Percentiles rank a stretch among this genome's conserved stretches.
Conservation (phyloP, 2,329 filamentous ascomycete species). For the Pezicula neosporulosa region DNA sequence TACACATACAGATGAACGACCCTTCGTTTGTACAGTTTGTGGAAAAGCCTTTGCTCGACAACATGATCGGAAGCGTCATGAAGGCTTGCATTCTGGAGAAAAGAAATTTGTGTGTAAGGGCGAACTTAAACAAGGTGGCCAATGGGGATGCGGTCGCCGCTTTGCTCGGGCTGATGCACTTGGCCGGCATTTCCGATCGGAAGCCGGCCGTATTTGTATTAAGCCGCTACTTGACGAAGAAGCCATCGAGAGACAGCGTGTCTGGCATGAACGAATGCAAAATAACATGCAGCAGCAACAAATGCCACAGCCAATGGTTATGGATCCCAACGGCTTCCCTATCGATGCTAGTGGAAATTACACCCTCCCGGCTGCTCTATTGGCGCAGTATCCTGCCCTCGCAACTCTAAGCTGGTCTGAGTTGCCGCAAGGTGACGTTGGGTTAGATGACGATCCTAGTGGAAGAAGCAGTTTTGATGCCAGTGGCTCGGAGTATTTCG, state of each 20-base stretch:
- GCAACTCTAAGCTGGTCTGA: constrained; percentile 84
- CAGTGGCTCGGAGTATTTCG: constrained; percentile 65
- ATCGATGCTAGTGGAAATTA: constrained; percentile 57
- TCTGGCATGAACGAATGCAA: constrained; percentile 69
- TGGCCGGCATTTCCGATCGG: constrained; percentile 90
- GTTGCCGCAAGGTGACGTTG: constrained; percentile 58
- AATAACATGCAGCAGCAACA: constrained; percentile 55
- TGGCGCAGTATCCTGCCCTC: constrained; percentile 92
- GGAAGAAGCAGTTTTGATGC: constrained; percentile 80
- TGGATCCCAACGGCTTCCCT: constrained; percentile 58
- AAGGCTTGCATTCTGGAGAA: constrained; percentile 92
- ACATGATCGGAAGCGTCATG: constrained; percentile 95
- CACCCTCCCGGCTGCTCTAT: constrained; percentile 77
- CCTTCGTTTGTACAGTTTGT: constrained; percentile 95
- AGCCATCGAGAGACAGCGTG: constrained; percentile 73
- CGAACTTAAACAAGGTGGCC: constrained; percentile 74
- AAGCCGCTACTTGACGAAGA: constrained; percentile 97
- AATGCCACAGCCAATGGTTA: constrained; percentile 54
- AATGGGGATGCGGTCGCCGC: constrained; percentile 89
- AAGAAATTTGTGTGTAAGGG: constrained; percentile 99
- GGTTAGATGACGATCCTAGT: constrained; percentile 72
- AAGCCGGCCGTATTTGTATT: constrained; percentile 94
- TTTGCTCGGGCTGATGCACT: constrained; percentile 95
- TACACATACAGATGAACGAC: constrained; percentile 94
- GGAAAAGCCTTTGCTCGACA: constrained; percentile 96